Evolutionary conservation across 352 stramenopile species (phyloP).

Genomic region (Elongisporangium anandrum): DNA sequence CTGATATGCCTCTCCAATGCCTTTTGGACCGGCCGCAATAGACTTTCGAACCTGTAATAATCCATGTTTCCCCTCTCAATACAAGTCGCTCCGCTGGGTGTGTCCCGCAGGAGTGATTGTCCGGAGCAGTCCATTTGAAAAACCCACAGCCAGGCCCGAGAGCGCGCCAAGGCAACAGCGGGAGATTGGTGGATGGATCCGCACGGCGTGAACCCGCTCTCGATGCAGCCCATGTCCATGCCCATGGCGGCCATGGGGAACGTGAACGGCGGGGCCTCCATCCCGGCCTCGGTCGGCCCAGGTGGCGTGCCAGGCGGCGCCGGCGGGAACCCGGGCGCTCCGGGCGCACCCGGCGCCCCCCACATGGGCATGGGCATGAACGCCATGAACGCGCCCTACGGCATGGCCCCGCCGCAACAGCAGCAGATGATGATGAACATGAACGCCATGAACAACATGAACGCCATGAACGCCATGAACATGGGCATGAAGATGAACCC

Average conservation of each 20-base stretch:
- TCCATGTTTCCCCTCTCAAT: not conserved
- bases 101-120: not conserved
- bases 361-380: slow-evolving; percentile 59
- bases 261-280: slow-evolving; percentile 4
- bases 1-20: slow-evolving; percentile 1
- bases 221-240: slow-evolving; percentile 67
- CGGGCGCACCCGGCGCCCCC: slow-evolving; percentile 21
- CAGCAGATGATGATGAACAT: slow-evolving; percentile 69
- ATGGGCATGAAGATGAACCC: slow-evolving; percentile 51
- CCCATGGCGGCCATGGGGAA: slow-evolving; percentile 24
- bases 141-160: not conserved
- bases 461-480: slow-evolving; percentile 40
- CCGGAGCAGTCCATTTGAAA: not conserved
- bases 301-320: slow-evolving; percentile 2
- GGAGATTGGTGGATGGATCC: slow-evolving; percentile 35
- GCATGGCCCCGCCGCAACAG: slow-evolving; percentile 29
- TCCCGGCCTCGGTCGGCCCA: not conserved
- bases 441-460: slow-evolving; percentile 49
- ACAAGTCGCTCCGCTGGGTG: not conserved
- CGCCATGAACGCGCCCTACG: slow-evolving; percentile 29
- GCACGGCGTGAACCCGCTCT: slow-evolving; percentile 60
- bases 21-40: not conserved
- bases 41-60: not conserved
- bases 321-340: slow-evolving; percentile 15
- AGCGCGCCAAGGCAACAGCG: slow-evolving; percentile 1